Evolutionary conservation across 129 eudicot genomes (phyloP).

Genomic region (Cynara cardunculus): DNA sequence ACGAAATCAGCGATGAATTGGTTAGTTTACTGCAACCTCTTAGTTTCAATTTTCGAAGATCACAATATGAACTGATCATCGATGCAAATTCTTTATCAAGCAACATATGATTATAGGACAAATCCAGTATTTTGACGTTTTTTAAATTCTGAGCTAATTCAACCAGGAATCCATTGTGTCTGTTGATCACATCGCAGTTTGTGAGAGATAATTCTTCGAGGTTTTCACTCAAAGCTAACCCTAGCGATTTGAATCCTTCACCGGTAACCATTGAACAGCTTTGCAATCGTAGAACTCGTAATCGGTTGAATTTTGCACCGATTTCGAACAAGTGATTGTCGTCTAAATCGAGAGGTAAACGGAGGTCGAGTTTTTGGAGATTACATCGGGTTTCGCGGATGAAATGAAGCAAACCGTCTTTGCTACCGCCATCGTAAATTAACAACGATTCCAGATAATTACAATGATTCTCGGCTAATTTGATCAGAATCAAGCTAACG

Average conservation of each 20-base stretch:
- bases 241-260: constrained; percentile 50
- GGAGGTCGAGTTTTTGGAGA: constrained; percentile 50
- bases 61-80: constrained; percentile 54
- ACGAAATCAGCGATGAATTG: constrained; percentile 25
- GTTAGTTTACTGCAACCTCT: constrained; percentile 61
- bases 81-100: constrained; percentile 54
- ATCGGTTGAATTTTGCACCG: constrained; percentile 31
- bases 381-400: constrained; percentile 36
- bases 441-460: constrained; percentile 35
- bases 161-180: constrained; percentile 49
- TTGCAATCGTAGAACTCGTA: constrained; percentile 42
- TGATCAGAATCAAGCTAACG: constrained; percentile 33
- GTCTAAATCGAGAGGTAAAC: constrained; percentile 68
- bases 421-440: constrained; percentile 64
- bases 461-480: constrained; percentile 37
- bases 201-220: constrained; percentile 64
- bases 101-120: constrained; percentile 61
- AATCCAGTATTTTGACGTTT: constrained; percentile 43
- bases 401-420: constrained; percentile 57
- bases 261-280: constrained; percentile 63
- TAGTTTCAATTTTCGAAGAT: constrained; percentile 43
- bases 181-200: constrained; percentile 58
- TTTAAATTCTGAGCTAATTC: constrained; percentile 58
- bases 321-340: constrained; percentile 54
- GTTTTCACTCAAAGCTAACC: constrained; percentile 33